Percentiles rank a stretch among this genome's conserved stretches.
Conservation (phyloP, 192 early-diverging fungal genomes). For the Linnemannia zychae region DNA sequence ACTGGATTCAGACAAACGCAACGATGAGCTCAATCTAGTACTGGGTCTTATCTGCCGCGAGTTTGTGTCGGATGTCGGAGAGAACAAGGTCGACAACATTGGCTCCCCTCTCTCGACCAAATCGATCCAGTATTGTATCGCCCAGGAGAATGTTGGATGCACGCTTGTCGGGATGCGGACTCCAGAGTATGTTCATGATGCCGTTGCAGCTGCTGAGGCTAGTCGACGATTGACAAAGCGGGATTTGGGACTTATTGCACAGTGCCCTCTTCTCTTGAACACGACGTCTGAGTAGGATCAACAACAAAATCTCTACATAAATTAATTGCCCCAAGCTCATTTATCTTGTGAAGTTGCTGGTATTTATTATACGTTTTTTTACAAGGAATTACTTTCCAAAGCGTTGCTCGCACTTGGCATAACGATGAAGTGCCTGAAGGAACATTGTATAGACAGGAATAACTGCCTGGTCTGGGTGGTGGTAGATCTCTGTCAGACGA, state of each 20-base stretch:
- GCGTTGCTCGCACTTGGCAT: slow-evolving; percentile 59
- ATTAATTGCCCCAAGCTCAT: neutral
- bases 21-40: slow-evolving; percentile 67
- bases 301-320: neutral
- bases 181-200: slow-evolving; percentile 71
- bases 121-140: slow-evolving; percentile 61
- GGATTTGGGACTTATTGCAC: slow-evolving; percentile 54
- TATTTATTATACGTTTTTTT: neutral
- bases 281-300: slow-evolving; percentile 11
- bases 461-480: slow-evolving; percentile 48
- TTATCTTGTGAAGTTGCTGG: no score
- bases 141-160: slow-evolving; percentile 63
- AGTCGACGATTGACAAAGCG: slow-evolving; percentile 41
- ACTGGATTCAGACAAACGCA: slow-evolving; percentile 65
- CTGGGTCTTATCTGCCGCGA: slow-evolving; percentile 57
- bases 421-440: slow-evolving; percentile 49
- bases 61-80: slow-evolving; percentile 44
- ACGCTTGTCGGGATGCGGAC: slow-evolving; percentile 75
- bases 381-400: slow-evolving; percentile 50
- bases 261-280: slow-evolving; percentile 46
- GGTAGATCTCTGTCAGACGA: slow-evolving; percentile 59
- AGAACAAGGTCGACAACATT: slow-evolving; percentile 31
- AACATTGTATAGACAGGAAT: slow-evolving; percentile 54
- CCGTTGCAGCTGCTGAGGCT: slow-evolving; percentile 57
- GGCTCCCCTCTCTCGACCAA: slow-evolving; percentile 68